phyloP scores from a whole-genome alignment of 352 stramenopile genomes.

The Globisporangium heterothallicum region DNA sequence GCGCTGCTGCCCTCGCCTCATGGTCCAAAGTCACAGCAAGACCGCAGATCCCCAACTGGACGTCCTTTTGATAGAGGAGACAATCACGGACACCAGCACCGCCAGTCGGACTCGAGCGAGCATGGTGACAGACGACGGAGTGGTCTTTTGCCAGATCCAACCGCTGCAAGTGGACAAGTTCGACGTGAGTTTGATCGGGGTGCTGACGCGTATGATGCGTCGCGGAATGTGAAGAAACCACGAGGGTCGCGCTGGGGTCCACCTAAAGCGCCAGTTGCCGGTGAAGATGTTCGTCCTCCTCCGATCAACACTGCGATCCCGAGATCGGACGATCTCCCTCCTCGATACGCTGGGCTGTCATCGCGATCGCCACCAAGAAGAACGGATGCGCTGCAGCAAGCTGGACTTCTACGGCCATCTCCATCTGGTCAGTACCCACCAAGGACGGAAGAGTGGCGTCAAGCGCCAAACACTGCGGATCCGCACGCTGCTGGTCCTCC shows the following conservation, averaged over 20 bases:
- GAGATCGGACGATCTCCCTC: background rate
- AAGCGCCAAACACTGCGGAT: background rate
- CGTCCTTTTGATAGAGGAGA: constrained; percentile 1
- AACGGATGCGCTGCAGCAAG: constrained; percentile 1
- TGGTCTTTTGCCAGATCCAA: constrained; percentile 6
- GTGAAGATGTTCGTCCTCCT: constrained; percentile 32
- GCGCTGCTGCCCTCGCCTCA: constrained; percentile 6
- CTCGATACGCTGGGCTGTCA: background rate
- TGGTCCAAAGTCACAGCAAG: background rate
- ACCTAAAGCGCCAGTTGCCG: constrained; percentile 26
- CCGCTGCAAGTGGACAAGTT: constrained; percentile 17
- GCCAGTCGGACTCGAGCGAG: background rate
- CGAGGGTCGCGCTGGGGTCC: constrained; percentile 68
- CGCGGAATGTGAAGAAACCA: constrained; percentile 49
- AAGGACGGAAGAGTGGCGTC: background rate
- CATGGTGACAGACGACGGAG: constrained; percentile 7
- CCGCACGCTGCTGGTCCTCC: background rate
- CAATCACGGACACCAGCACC: background rate
- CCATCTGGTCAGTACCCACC: background rate
- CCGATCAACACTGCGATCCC: constrained; percentile 40
- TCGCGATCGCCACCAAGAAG: constrained; percentile 11
- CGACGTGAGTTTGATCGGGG: constrained; percentile 24
- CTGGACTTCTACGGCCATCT: background rate
- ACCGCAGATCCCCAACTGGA: background rate
- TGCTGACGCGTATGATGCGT: constrained; percentile 25